Conservation (phyloP, 306 rosid species). For the Prunus fruticosa region DNA sequence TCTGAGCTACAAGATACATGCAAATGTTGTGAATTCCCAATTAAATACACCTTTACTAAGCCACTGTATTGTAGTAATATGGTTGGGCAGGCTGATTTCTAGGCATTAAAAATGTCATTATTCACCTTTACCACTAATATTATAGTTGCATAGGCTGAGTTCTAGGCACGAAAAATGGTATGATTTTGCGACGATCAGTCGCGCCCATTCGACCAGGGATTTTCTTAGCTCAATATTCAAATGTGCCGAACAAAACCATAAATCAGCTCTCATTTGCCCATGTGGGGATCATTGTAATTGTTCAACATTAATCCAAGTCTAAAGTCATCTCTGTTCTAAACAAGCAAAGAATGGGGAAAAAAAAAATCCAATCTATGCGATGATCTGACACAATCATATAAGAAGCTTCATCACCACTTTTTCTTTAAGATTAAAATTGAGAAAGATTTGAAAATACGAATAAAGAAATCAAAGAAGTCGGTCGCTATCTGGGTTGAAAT, state of each 20-base stretch:
- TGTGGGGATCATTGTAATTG: constrained; percentile 25
- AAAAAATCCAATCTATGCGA: constrained; percentile 13
- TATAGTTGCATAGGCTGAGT: too few relatives aligned
- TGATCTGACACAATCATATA: constrained; percentile 2
- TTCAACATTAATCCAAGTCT: constrained; percentile 19
- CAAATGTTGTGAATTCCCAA: too few relatives aligned
- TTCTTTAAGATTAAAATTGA: constrained; percentile 14
- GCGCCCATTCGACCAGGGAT: too few relatives aligned
- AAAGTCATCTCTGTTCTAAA: constrained; percentile 31
- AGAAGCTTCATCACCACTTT: constrained; percentile 18
- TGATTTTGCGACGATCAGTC: not conserved
- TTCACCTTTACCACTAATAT: too few relatives aligned
- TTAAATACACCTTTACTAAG: too few relatives aligned
- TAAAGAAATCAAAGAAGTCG: constrained; percentile 7
- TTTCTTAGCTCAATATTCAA: not conserved
- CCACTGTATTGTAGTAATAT: not conserved
- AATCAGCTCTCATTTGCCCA: constrained; percentile 36
- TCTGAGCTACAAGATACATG: too few relatives aligned
- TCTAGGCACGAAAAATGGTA: not conserved
- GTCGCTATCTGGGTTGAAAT: constrained; percentile 10
- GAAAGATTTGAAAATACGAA: not conserved
- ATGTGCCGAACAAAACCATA: constrained; percentile 25
- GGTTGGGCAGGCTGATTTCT: not conserved
- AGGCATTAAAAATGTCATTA: not conserved
- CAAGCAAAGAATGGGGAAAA: constrained; percentile 35